These are phyloP conservation scores for Colletotrichum musae DNA, from an alignment of 2,329 filamentous ascomycete species.

Conservation along the genomic window DNA sequence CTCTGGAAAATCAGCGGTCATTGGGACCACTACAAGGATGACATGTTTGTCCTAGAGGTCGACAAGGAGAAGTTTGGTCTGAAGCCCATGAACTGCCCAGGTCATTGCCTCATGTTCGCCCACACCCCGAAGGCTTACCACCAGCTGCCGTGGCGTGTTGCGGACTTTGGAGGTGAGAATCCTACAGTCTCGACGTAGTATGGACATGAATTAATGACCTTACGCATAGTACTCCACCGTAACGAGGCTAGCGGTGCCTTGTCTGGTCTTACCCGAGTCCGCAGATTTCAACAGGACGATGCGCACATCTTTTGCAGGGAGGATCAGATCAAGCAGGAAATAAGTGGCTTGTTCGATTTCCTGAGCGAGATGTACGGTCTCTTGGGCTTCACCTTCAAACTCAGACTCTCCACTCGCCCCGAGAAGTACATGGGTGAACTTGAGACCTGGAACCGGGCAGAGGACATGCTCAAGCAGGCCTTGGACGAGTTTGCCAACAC, in stretches of 20 bases:
- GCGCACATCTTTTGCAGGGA: constrained; percentile 95
- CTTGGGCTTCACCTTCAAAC: constrained; percentile 80
- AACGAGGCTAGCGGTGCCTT: constrained; percentile 96
- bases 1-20: constrained; percentile 97
- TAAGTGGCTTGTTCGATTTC: constrained; percentile 90
- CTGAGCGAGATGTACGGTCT: constrained; percentile 80
- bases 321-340: constrained; percentile 81
- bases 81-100: constrained; percentile 99
- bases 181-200: not conserved
- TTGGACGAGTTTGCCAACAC: constrained; percentile 79
- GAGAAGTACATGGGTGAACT: constrained; percentile 92
- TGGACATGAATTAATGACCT: too few species aligned
- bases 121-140: constrained; percentile 89
- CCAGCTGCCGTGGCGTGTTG: constrained; percentile 91
- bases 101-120: constrained; percentile 90
- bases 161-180: constrained; percentile 85
- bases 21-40: constrained; percentile 92
- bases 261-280: constrained; percentile 90
- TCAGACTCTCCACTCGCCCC: constrained; percentile 91
- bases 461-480: constrained; percentile 83
- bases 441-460: constrained; percentile 90
- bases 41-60: constrained; percentile 78
- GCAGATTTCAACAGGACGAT: constrained; percentile 96
- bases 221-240: constrained; percentile 75
- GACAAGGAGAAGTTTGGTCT: constrained; percentile 85